Conservation (phyloP, 106 monocot genomes). For the Dendrobium catenatum region DNA sequence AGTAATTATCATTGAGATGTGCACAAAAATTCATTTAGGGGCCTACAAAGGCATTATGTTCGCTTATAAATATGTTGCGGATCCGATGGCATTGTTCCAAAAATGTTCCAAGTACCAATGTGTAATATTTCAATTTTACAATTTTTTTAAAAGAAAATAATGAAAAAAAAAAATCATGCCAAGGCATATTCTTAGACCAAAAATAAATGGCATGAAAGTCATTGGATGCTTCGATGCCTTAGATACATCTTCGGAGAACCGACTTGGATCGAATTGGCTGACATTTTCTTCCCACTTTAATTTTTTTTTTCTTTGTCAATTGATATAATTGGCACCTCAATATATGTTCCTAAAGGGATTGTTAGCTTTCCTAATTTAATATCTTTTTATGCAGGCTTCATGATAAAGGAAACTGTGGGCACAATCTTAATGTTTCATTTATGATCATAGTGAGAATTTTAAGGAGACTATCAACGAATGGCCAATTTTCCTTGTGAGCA, state of each 20-base stretch:
- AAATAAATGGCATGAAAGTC: constrained; percentile 20
- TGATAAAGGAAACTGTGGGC: constrained; percentile 1
- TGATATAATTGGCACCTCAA: constrained; percentile 10
- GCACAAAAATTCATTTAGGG: too few relatives aligned
- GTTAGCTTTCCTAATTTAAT: background rate
- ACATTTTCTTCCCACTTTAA: constrained; percentile 13
- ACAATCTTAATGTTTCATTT: constrained; percentile 15
- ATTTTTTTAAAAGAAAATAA: too few relatives aligned
- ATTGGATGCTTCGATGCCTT: constrained; percentile 13
- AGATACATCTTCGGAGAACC: constrained; percentile 11
- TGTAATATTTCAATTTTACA: too few relatives aligned
- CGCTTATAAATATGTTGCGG: too few relatives aligned
- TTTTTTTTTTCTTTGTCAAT: constrained; percentile 2
- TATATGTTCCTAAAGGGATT: constrained; percentile 9
- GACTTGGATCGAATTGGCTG: constrained; percentile 8
- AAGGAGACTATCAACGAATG: too few relatives aligned
- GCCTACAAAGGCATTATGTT: too few relatives aligned
- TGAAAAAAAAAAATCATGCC: too few relatives aligned
- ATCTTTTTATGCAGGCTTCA: constrained; percentile 2
- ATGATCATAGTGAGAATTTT: constrained; percentile 16
- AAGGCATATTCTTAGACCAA: background rate
- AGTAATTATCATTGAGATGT: too few relatives aligned
- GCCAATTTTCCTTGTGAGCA: too few relatives aligned
- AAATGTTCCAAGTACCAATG: too few relatives aligned
- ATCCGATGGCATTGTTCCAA: too few relatives aligned